Base-by-base conservation (phyloP, 495 filamentous ascomycete species). In the Haplographium delicatum region DNA sequence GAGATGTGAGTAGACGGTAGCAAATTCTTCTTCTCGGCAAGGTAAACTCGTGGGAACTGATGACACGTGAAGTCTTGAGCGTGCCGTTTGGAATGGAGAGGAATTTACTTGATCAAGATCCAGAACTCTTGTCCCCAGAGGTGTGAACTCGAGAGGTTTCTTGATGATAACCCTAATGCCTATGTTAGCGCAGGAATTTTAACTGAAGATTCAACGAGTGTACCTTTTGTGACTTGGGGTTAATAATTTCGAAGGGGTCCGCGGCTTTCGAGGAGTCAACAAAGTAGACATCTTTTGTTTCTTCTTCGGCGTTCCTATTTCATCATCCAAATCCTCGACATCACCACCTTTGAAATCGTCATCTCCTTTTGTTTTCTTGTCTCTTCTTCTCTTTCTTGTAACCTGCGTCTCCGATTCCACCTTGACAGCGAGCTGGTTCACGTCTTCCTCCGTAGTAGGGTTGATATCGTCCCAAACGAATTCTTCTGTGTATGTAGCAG, bases 81-180 rank as follows among this genome's bases (percentile, higher is more conserved):
- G 88, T 28, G 91, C 94, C 47, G 94, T 78, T 51, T 91, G 89
- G 66, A 95, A 96, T 3, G 94, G 94, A 1, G 89, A 89, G 8
- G 88, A 81, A n/a, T 84, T 78, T 44, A 85, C 76, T 59, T 88
- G 81, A 5, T 77, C 69, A 1, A 89, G 88, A 10, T 87, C 87
- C 43, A 99, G 81, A 20, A 86, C 70, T 30, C 94, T 83, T 20
- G 90, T 97, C 2, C 89, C 89, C 8, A 98, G 75, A 0, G 93
- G 93, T 0, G 93, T 98, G 64, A 96, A 96, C 64, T 96, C 90
- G 31, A 98, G 79, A 4, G 89, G 84, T 53, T 89, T 95, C 64
- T 96, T 98, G 42, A 95, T 72, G 13, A 88, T 67, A 42, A 96
- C 83, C 45, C 80, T 83, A 54, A 54, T 19, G 47, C 26, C 30